Evolutionary conservation across 768 basidiomycete species (phyloP).

Genomic region (Fistulinella prunicolor): DNA sequence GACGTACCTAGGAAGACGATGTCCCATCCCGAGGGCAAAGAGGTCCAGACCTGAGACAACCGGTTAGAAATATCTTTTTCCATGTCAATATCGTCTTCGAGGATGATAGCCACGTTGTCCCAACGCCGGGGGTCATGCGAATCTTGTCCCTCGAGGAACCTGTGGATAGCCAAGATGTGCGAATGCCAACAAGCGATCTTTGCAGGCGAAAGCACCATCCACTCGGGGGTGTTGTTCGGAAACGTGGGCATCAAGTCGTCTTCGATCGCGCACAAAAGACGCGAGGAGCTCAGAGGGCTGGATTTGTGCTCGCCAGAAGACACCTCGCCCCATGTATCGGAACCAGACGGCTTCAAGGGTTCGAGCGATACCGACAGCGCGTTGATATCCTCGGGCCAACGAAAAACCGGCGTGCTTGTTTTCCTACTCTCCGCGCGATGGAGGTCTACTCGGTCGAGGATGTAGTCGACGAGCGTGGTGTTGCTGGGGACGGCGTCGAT

Average conservation of each 20-base stretch:
- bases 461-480: conserved; percentile 36
- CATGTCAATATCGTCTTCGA: conserved; percentile 82
- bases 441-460: conserved; percentile 42
- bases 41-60: conserved; percentile 44
- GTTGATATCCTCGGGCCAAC: conserved; percentile 41
- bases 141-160: conserved; percentile 35
- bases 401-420: conserved; percentile 17
- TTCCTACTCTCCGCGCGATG: conserved; percentile 1
- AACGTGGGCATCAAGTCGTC: conserved; percentile 39
- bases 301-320: conserved; percentile 1
- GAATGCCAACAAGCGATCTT: conserved; percentile 75
- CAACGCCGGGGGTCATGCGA: conserved; percentile 2
- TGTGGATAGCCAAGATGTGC: conserved; percentile 52
- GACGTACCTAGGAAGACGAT: conserved; percentile 65
- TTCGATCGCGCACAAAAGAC: conserved; percentile 42
- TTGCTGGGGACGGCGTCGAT: conserved; percentile 46
- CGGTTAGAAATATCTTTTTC: conserved; percentile 55
- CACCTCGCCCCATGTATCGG: conserved; percentile 20
- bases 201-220: conserved; percentile 53
- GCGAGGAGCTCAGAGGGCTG: not conserved
- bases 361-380: conserved; percentile 15
- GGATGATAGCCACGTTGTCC: conserved; percentile 47
- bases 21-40: conserved; percentile 64
- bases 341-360: conserved; percentile 14
- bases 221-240: conserved; percentile 37